Evolutionary conservation across 1,139 yeast genomes (phyloP).

Genomic region (Zygotorulaspora mrakii): DNA sequence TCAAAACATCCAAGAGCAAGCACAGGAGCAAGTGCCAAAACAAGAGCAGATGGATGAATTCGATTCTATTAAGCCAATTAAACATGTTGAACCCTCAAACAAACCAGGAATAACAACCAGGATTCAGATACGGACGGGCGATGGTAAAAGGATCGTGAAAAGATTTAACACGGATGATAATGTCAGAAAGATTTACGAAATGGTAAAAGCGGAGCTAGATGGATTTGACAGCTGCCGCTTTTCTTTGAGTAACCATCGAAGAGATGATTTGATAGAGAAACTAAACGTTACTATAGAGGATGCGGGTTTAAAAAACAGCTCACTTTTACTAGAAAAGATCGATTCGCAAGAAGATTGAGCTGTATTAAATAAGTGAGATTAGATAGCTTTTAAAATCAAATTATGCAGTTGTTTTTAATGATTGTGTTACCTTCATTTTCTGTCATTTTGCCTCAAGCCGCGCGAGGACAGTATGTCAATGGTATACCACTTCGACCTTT

Average conservation of each 20-base stretch:
- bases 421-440: no score
- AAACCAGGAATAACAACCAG: constrained; percentile 62
- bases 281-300: constrained; percentile 61
- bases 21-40: no score
- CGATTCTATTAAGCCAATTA: constrained; percentile 40
- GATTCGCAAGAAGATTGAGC: constrained; percentile 14
- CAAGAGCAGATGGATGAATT: constrained; percentile 29
- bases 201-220: constrained; percentile 52
- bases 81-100: constrained; percentile 58
- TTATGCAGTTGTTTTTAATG: no score
- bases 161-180: constrained; percentile 55
- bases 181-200: constrained; percentile 59
- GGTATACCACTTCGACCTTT: background rate
- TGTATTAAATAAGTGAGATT: background rate
- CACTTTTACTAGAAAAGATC: constrained; percentile 60
- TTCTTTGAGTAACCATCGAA: constrained; percentile 56
- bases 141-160: constrained; percentile 78
- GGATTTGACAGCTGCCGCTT: constrained; percentile 47
- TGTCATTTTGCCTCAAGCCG: no score
- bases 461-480: background rate
- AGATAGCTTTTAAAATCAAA: background rate
- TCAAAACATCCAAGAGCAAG: no score
- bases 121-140: constrained; percentile 81
- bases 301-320: constrained; percentile 78
- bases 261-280: constrained; percentile 61